These are phyloP conservation scores for Pythium insidiosum DNA, from an alignment of 352 stramenopile genomes.

Conservation along the genomic window DNA sequence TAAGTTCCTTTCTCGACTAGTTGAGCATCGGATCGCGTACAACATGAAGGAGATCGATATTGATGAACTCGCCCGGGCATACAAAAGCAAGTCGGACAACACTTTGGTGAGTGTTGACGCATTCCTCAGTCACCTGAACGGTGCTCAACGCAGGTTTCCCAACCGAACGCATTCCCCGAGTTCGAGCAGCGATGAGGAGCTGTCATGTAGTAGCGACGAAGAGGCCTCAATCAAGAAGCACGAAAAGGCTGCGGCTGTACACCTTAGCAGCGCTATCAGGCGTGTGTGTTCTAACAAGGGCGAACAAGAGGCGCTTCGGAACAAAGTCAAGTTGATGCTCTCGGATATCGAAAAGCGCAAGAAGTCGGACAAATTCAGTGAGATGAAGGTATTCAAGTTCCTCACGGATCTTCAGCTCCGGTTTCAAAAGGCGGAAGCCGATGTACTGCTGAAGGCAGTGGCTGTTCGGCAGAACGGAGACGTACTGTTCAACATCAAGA, in stretches of 20 bases:
- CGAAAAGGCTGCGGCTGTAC: constrained; percentile 25
- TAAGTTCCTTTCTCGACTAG: constrained; percentile 60
- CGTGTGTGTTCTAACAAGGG: no score
- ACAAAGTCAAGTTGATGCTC: constrained; percentile 10
- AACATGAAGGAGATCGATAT: constrained; percentile 65
- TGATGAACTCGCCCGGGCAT: constrained; percentile 21
- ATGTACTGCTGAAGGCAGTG: constrained; percentile 34
- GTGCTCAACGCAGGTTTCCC: no score
- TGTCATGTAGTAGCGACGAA: constrained; percentile 39
- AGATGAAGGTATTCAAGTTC: constrained; percentile 54
- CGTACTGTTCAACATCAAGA: constrained; percentile 22
- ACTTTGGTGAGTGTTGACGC: constrained; percentile 31
- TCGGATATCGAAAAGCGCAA: constrained; percentile 15
- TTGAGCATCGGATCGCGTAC: constrained; percentile 41
- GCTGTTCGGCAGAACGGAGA: constrained; percentile 18
- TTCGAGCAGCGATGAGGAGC: constrained; percentile 17
- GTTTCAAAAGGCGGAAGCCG: constrained; percentile 37
- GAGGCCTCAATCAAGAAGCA: constrained; percentile 20
- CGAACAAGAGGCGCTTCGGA: constrained; percentile 27
- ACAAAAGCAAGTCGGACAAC: background rate
- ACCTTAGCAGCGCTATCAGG: no score
- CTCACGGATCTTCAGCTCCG: constrained; percentile 34
- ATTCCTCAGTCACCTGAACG: constrained; percentile 44
- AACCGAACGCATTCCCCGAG: constrained; percentile 18
- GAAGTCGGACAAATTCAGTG: constrained; percentile 25